These are phyloP conservation scores for Geopyxis carbonaria DNA, from an alignment of 495 filamentous ascomycete species.

Conservation along the genomic window DNA sequence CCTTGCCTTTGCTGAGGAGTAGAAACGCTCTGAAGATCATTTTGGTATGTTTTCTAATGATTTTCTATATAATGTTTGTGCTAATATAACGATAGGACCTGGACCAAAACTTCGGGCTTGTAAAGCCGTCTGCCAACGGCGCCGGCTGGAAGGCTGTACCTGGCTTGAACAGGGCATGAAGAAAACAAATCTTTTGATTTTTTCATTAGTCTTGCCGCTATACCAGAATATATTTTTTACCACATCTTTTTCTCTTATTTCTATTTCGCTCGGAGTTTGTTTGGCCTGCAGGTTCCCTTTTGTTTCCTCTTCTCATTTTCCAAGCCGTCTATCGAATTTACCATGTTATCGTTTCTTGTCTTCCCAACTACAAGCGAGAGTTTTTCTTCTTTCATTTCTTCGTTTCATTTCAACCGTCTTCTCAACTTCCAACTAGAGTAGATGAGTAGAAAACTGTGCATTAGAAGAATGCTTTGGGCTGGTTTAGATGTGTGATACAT, in stretches of 20 bases:
- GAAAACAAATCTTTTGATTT: not conserved
- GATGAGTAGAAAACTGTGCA: not conserved
- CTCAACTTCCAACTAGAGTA: too few species aligned
- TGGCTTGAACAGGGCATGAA: conserved; percentile 2
- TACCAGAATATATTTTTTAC: not conserved
- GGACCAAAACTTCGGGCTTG: conserved; percentile 68
- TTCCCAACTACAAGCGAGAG: not conserved
- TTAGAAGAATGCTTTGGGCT: not conserved
- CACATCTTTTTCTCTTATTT: not conserved
- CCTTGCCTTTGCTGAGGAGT: conserved; percentile 68
- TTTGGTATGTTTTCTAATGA: conserved; percentile 28
- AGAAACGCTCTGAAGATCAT: conserved; percentile 94
- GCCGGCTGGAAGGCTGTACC: not conserved
- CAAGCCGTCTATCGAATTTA: conserved; percentile 9
- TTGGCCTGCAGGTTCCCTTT: not conserved
- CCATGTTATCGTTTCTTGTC: conserved; percentile 2
- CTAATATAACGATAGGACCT: conserved; percentile 37
- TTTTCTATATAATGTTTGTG: not conserved
- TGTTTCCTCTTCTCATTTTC: conserved; percentile 20
- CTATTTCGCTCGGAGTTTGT: not conserved
- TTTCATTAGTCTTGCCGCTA: not conserved
- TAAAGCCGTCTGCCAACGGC: not conserved
- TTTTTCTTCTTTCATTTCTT: not conserved
- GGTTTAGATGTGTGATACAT: not conserved
- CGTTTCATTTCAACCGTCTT: not conserved